Percentiles rank a stretch among this genome's conserved stretches.
Conservation (phyloP, 1,284 basidiomycete genomes). For the Prillingera fragicola region DNA sequence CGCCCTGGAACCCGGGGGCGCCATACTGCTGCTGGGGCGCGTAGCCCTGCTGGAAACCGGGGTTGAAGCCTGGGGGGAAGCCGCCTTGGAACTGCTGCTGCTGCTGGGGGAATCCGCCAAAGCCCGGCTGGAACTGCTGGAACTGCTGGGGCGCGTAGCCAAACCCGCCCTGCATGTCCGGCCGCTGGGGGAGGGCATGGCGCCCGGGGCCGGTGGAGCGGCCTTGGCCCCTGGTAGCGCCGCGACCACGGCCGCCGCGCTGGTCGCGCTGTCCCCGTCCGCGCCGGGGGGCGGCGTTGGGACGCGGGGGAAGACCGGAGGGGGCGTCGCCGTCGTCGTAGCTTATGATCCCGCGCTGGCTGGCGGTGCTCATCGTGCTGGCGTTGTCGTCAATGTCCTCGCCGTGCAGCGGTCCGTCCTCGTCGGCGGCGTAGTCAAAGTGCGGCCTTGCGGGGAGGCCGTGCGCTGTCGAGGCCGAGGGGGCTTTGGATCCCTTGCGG, state of each 20-base stretch:
- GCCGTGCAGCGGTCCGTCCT: slow-evolving; percentile 24
- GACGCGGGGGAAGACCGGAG: no score
- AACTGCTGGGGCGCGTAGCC: slow-evolving; percentile 1
- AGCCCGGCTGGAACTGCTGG: neutral
- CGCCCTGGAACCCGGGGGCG: neutral
- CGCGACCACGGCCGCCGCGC: slow-evolving; percentile 19
- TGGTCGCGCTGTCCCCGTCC: slow-evolving; percentile 11
- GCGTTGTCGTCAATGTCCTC: slow-evolving; percentile 20
- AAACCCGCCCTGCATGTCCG: neutral
- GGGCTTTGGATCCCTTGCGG: slow-evolving; percentile 1
- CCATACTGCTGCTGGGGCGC: slow-evolving; percentile 1
- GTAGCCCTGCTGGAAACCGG: neutral
- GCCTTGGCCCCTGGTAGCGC: slow-evolving; percentile 8
- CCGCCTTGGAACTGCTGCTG: neutral
- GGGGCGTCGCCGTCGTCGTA: slow-evolving; percentile 19
- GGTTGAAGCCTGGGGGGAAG: neutral
- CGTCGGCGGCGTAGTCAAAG: slow-evolving; percentile 35
- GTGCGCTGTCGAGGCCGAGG: slow-evolving; percentile 2
- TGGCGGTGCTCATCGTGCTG: slow-evolving; percentile 13
- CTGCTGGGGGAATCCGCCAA: neutral
- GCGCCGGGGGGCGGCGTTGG: no score
- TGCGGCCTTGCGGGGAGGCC: slow-evolving; percentile 33
- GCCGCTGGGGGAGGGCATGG: neutral
- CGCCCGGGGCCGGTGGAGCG: slow-evolving; percentile 1
- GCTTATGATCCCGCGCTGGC: slow-evolving; percentile 8